Percentiles rank a stretch among this genome's conserved stretches.
Evolutionary conservation across 108 stramenopile genomes (phyloP).

Genomic region (Stephanodiscus minutulus): DNA sequence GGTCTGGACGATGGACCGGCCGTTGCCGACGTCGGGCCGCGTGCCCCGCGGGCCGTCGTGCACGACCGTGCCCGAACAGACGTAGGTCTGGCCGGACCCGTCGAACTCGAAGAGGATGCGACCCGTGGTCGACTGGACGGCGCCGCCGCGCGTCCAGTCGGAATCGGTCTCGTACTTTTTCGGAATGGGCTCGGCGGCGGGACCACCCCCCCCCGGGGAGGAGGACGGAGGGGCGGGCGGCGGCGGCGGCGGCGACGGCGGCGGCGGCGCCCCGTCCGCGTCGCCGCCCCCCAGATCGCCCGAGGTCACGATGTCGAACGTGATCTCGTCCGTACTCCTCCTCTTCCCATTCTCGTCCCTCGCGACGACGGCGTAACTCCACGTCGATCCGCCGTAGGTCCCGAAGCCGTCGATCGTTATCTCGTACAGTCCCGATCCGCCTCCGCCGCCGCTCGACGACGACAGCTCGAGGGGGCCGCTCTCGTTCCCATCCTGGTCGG

Average conservation of each 20-base stretch:
- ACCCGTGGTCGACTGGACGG: slow-evolving; percentile 29
- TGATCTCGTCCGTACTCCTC: slow-evolving; percentile 16
- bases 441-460: background rate
- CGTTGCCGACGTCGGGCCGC: slow-evolving; percentile 8
- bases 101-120: slow-evolving; percentile 42
- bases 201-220: background rate
- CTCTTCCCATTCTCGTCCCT: slow-evolving; percentile 23
- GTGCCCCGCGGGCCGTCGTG: slow-evolving; percentile 15
- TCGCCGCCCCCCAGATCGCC: background rate
- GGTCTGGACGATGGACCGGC: slow-evolving; percentile 39
- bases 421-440: slow-evolving; percentile 11
- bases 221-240: background rate
- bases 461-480: slow-evolving; percentile 22
- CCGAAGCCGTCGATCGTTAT: slow-evolving; percentile 39
- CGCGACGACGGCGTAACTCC: slow-evolving; percentile 29
- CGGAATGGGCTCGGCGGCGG: slow-evolving; percentile 10
- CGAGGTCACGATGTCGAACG: slow-evolving; percentile 4
- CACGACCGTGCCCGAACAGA: slow-evolving; percentile 42
- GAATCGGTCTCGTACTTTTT: slow-evolving; percentile 18
- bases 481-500: slow-evolving; percentile 10
- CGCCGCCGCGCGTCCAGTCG: slow-evolving; percentile 33
- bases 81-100: slow-evolving; percentile 21
- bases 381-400: slow-evolving; percentile 16
- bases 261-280: background rate
- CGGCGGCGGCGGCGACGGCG: background rate